A percentile compares a stretch with the other conserved stretches of the same genome.
Evolutionary conservation across 768 basidiomycete genomes (phyloP).

Genomic region (Serpula lacrymans): DNA sequence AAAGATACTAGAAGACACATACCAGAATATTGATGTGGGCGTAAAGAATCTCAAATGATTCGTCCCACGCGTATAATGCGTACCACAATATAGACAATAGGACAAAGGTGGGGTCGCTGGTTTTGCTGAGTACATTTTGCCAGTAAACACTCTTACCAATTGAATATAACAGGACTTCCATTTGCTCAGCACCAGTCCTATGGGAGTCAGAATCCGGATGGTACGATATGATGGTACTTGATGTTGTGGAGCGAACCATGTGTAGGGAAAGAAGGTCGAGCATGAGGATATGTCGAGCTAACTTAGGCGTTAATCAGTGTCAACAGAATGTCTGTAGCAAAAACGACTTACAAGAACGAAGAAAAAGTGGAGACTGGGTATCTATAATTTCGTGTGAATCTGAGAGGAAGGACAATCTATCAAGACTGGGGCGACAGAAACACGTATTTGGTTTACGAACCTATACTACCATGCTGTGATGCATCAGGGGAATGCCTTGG

Average conservation of each 20-base stretch:
- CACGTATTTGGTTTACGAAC: no score
- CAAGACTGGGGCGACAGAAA: no score
- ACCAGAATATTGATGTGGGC: conserved; percentile 49
- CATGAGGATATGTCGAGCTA: conserved; percentile 1
- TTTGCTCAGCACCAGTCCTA: conserved; percentile 1
- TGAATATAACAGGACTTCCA: neutral
- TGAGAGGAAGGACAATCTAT: no score
- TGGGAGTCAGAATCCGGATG: conserved; percentile 1
- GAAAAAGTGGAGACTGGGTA: neutral
- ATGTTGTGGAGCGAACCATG: conserved; percentile 1
- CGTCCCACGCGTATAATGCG: conserved; percentile 60
- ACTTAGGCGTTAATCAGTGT: neutral
- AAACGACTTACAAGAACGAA: neutral
- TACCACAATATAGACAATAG: conserved; percentile 51
- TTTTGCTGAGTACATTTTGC: conserved; percentile 27
- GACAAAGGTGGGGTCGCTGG: conserved; percentile 30
- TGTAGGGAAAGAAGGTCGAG: conserved; percentile 1
- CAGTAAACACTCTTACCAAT: conserved; percentile 21
- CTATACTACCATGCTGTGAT: no score
- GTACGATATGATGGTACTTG: conserved; percentile 12
- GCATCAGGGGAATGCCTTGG: no score
- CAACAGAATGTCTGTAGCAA: neutral
- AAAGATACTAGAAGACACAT: conserved; percentile 11
- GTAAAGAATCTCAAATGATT: conserved; percentile 51
- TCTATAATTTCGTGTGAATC: neutral